Evolutionary conservation across 139 green algal species (phyloP).

Genomic region (Helicosporidium sp.): DNA sequence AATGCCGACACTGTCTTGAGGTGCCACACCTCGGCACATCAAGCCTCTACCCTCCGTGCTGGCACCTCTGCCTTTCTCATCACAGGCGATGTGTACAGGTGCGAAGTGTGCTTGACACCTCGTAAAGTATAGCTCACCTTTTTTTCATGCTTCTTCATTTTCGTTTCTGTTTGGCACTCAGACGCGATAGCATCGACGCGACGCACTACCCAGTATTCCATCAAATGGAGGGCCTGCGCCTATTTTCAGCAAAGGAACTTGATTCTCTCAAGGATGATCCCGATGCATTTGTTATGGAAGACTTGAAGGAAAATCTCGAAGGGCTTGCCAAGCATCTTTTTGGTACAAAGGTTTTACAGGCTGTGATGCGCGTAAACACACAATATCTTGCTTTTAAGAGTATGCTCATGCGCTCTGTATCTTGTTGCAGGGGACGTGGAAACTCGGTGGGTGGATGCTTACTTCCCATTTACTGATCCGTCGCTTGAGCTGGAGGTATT

Average conservation of each 20-base stretch:
- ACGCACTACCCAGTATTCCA: conserved; percentile 99
- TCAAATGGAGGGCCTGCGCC: conserved; percentile 89
- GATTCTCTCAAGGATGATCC: too few relatives aligned
- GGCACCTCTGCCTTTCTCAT: conserved; percentile 71
- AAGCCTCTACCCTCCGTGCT: conserved; percentile 64
- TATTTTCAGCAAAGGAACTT: too few relatives aligned
- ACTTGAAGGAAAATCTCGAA: conserved; percentile 85
- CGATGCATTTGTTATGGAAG: too few relatives aligned
- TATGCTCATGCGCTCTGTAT: too few relatives aligned
- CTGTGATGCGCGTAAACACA: too few relatives aligned
- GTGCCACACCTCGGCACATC: conserved; percentile 70
- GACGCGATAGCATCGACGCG: conserved; percentile 84
- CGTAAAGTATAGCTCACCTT: too few relatives aligned
- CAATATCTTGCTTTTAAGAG: too few relatives aligned
- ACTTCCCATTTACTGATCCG: conserved; percentile 98
- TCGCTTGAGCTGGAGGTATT: conserved; percentile 96
- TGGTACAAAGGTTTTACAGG: too few relatives aligned
- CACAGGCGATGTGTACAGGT: conserved; percentile 85
- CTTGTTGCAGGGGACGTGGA: conserved; percentile 31
- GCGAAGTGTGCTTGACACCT: too few relatives aligned
- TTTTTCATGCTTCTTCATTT: too few relatives aligned
- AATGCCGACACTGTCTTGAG: conserved; percentile 51
- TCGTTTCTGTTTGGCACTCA: too few relatives aligned
- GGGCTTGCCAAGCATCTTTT: conserved; percentile 75
- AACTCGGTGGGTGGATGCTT: conserved; percentile 86